These are phyloP conservation scores for Coprinopsis cinerea DNA, from an alignment of 768 basidiomycete genomes.

Conservation along the genomic window DNA sequence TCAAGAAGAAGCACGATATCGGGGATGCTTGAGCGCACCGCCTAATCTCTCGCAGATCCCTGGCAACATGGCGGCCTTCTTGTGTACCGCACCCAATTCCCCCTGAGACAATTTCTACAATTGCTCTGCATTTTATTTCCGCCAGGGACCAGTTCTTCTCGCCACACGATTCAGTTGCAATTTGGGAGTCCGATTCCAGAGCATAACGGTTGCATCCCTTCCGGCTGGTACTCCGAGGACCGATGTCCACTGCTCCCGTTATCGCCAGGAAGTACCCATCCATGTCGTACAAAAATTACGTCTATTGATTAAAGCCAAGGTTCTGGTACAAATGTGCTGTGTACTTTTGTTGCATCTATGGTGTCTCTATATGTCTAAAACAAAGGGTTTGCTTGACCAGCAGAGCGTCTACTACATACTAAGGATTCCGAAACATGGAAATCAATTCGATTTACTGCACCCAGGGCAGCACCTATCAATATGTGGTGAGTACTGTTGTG, in stretches of 20 bases:
- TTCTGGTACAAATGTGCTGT: slow-evolving; percentile 6
- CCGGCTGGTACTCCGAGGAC: background rate
- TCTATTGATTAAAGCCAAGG: background rate
- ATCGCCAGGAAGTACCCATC: no score
- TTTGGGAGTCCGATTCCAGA: background rate
- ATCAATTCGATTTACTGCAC: slow-evolving; percentile 25
- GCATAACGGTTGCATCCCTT: background rate
- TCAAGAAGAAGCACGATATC: slow-evolving; percentile 85
- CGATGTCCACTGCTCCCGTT: background rate
- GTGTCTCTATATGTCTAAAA: background rate
- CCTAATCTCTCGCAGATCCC: background rate
- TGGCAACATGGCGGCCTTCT: no score
- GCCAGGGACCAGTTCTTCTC: no score
- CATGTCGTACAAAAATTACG: background rate
- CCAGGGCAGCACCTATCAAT: slow-evolving; percentile 53
- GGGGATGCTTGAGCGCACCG: slow-evolving; percentile 52
- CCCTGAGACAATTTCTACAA: no score
- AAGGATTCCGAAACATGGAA: background rate
- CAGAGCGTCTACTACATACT: background rate
- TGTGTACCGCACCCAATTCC: no score
- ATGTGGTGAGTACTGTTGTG: slow-evolving; percentile 65
- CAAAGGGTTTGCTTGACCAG: background rate
- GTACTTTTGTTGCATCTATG: slow-evolving; percentile 1
- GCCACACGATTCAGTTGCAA: no score
- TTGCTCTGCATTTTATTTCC: no score